A percentile compares a stretch with the other conserved stretches of the same genome.
Conservation (phyloP, 805 yeast genomes). For the Saturnispora silvae region DNA sequence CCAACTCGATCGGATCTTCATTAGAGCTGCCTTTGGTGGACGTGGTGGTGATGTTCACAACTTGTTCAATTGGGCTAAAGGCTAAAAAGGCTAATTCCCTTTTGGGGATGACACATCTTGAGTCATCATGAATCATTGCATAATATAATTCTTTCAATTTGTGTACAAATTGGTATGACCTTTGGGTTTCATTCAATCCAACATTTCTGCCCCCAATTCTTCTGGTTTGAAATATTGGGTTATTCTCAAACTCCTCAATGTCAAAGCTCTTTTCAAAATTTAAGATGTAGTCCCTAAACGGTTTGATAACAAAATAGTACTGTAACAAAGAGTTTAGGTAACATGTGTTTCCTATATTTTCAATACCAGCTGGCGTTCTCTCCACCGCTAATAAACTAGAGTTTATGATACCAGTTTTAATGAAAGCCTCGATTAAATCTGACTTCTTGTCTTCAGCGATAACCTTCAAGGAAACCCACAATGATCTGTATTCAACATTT, state of each 20-base stretch:
- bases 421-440: constrained; percentile 41
- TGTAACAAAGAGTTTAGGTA: constrained; percentile 85
- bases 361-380: constrained; percentile 83
- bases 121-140: constrained; percentile 53
- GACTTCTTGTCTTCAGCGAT: constrained; percentile 49
- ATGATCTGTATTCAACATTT: constrained; percentile 39
- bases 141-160: constrained; percentile 60
- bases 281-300: constrained; percentile 59
- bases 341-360: constrained; percentile 94
- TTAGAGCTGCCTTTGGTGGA: background rate
- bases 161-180: constrained; percentile 74
- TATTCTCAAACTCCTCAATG: constrained; percentile 19
- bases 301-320: constrained; percentile 78
- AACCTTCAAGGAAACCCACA: constrained; percentile 47
- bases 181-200: constrained; percentile 62
- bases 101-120: constrained; percentile 66
- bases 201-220: constrained; percentile 84
- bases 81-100: constrained; percentile 83
- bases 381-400: constrained; percentile 48
- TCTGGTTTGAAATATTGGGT: constrained; percentile 33
- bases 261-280: constrained; percentile 35
- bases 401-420: constrained; percentile 55
- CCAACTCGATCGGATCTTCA: background rate
- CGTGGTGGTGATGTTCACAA: constrained; percentile 42
- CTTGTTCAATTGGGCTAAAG: constrained; percentile 59